Base-by-base conservation (phyloP, 1,139 yeast species). In the Kurtzmaniella quercitrusa region DNA sequence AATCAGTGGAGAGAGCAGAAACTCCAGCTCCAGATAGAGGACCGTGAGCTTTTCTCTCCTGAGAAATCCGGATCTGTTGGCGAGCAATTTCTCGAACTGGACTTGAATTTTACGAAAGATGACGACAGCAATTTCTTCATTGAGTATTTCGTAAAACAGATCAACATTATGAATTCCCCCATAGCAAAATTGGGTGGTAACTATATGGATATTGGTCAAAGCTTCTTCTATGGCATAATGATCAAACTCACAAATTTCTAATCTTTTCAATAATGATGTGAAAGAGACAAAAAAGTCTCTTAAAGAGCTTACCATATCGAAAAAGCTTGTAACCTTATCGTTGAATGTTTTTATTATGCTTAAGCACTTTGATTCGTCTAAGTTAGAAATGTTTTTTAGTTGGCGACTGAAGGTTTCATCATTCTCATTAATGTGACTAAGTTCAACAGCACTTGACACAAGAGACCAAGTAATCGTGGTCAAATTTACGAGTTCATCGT, bases 391-490 rank as follows among this genome's bases (percentile, higher is more conserved):
- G 33, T 41, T 40, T n/a, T 40, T 26, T 11, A 16, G 17, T 18
- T 41, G 35, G 18, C 12, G 20, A 9, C n/a, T 11, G 3, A 41
- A 37, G 15, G 19, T 21, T 18, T 36, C 44, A 8, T 41, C 37
- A 1, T 45, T 20, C 5, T 44, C 47, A 3, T 48, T 44, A 2
- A 57, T 40, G 16, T 48, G 45, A 30, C 54, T 55, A 33, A 71
- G 52, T 39, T 81, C 85, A 38, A 71, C 60, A 0, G 80, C 81
- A 46, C 74, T 76, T 0, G 74, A 61, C 16, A 84, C 56, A 11
- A 74, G 65, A 5, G 68, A 71, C 95, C 95, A 86, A 20, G 68
- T 65, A 2, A 79, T 55, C 2, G 57, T 49, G 16, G 63, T 43
- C 2, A 78, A 65, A 0, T 55, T 52, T 16, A 49, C 43, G 20